phyloP scores from a whole-genome alignment of 176 grass and related monocot genomes.

The Oryza nivara region DNA sequence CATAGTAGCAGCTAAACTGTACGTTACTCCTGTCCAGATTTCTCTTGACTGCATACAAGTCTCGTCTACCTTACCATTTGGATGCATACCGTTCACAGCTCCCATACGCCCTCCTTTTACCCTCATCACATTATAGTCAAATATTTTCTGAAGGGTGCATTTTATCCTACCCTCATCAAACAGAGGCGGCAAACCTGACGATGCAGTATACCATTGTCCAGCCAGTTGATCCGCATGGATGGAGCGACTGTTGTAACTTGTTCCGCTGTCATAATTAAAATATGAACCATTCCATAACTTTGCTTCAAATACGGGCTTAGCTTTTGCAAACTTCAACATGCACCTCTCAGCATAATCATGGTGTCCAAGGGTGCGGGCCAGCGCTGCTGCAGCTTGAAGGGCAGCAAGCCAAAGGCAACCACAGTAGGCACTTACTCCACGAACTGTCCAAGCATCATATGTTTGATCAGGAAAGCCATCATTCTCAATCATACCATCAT shows the following conservation, averaged over 20 bases:
- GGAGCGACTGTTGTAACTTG: conserved; percentile 70
- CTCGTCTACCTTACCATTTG: conserved; percentile 92
- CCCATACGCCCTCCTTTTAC: conserved; percentile 93
- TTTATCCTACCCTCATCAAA: conserved; percentile 87
- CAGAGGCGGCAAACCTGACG: conserved; percentile 72
- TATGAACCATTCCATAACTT: conserved; percentile 93
- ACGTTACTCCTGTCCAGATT: conserved; percentile 98
- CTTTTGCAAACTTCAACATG: conserved; percentile 83
- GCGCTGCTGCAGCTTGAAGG: conserved; percentile 82
- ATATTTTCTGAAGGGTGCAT: conserved; percentile 83
- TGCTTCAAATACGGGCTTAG: conserved; percentile 75
- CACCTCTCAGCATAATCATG: conserved; percentile 75
- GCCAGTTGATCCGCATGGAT: conserved; percentile 96
- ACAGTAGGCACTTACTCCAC: conserved; percentile 84
- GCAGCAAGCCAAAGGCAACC: conserved; percentile 95
- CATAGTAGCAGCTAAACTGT: conserved; percentile 87
- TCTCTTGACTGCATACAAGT: conserved; percentile 97
- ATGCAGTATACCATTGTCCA: conserved; percentile 88
- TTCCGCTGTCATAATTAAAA: conserved; percentile 95
- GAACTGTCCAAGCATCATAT: conserved; percentile 96
- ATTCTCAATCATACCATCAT: conserved; percentile 86
- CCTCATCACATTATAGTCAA: conserved; percentile 98
- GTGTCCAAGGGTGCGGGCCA: conserved; percentile 79
- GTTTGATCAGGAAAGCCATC: conserved; percentile 99
- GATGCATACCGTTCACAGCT: conserved; percentile 89